Percentiles rank a stretch among this genome's conserved stretches.
phyloP scores from a whole-genome alignment of 2,329 filamentous ascomycete genomes.

The Xylaria sp. region DNA sequence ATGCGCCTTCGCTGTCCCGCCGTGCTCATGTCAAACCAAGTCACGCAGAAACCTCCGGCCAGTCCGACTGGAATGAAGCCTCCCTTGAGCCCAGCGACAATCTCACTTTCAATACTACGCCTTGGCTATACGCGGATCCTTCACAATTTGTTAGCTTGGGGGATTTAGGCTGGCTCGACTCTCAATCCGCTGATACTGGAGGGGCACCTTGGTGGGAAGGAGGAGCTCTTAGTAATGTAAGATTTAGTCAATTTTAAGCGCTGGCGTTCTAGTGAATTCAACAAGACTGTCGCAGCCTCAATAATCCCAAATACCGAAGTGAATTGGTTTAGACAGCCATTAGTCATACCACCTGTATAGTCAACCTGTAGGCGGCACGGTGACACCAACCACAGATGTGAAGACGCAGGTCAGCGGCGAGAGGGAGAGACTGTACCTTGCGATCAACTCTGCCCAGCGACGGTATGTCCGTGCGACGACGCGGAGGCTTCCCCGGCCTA shows the following conservation, averaged over 20 bases:
- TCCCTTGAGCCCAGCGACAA: slow-evolving; percentile 36
- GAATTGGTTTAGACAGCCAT: not conserved
- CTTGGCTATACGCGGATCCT: slow-evolving; percentile 37
- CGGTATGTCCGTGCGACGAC: not conserved
- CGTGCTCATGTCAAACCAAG: slow-evolving; percentile 33
- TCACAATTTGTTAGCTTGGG: slow-evolving; percentile 37
- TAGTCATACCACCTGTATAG: not conserved
- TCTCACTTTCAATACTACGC: slow-evolving; percentile 39
- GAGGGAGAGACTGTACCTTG: not conserved
- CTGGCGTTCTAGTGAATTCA: slow-evolving; percentile 13
- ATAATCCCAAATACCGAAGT: not conserved
- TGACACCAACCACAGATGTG: not conserved
- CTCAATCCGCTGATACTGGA: slow-evolving; percentile 33
- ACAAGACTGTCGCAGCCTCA: not conserved
- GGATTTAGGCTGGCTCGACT: slow-evolving; percentile 37
- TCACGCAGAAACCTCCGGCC: slow-evolving; percentile 32
- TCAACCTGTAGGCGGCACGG: not conserved
- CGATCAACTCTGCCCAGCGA: not conserved
- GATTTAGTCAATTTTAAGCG: slow-evolving; percentile 39
- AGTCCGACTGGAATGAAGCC: slow-evolving; percentile 34
- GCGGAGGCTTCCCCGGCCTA: slow-evolving; percentile 26
- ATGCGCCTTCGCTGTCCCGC: slow-evolving; percentile 36
- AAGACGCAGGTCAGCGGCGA: not conserved
- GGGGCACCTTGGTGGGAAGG: slow-evolving; percentile 37
- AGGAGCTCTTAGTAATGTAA: slow-evolving; percentile 27